Percentiles rank a stretch among this genome's conserved stretches.
Conservation (phyloP, 78 protist species). For the Trichosphaerium sp. region DNA sequence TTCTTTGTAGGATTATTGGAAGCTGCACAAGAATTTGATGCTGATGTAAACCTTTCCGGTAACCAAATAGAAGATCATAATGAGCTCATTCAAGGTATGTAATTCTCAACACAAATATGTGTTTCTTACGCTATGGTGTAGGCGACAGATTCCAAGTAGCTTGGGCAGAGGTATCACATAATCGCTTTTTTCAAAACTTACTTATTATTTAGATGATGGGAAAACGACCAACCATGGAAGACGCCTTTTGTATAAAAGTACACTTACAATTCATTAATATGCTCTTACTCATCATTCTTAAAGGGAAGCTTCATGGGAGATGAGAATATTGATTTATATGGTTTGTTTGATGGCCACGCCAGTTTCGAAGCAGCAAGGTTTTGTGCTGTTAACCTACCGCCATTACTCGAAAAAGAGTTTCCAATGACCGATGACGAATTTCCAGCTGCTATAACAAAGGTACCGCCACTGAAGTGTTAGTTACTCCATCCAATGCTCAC, state of each 20-base stretch:
- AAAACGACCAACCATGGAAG: conserved; percentile 45
- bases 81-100: too few species aligned
- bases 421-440: conserved; percentile 11
- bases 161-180: too few species aligned
- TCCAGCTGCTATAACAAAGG: neutral
- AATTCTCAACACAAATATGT: too few species aligned
- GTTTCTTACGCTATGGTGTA: too few species aligned
- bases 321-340: conserved; percentile 13
- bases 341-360: conserved; percentile 38
- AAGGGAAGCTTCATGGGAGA: conserved; percentile 9
- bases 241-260: too few species aligned
- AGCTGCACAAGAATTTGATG: too few species aligned
- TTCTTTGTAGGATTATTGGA: too few species aligned
- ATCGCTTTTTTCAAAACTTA: too few species aligned
- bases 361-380: conserved; percentile 25
- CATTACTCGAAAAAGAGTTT: conserved; percentile 15
- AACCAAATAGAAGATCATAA: too few species aligned
- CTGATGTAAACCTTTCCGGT: too few species aligned
- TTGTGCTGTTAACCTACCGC: conserved; percentile 30
- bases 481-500: conserved; percentile 34
- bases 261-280: too few species aligned
- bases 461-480: conserved; percentile 10
- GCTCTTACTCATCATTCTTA: conserved; percentile 24
- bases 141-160: too few species aligned
- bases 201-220: conserved; percentile 33